Base-by-base conservation (phyloP, 176 grass and related monocot species). In the Triticum monococcum region DNA sequence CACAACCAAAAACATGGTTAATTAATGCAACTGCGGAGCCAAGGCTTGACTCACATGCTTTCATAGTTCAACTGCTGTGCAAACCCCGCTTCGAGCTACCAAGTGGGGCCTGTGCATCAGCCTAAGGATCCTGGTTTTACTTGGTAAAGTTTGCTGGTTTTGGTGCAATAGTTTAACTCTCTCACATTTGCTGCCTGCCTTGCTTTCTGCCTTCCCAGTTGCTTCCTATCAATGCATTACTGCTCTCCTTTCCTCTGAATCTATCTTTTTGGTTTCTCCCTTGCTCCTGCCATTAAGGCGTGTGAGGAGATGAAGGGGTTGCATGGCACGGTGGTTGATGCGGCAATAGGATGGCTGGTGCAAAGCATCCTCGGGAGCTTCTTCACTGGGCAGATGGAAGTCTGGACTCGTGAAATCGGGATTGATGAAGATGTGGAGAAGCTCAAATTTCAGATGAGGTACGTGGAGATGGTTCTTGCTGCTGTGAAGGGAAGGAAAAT, bases 331-430 rank as follows among this genome's bases (percentile, higher is more conserved):
- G 23, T 82, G 0, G 45, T 76, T 4, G 79, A 54, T 3, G 79
- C 17, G 0, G 23, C 70, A 2, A 17, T 87, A 5, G 86, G 79
- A 68, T 88, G 86, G 61, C 50, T 83, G 33, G 80, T 69, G 72
- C 63, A 88, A 40, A 28, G 24, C 63, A 69, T 83, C 80, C 12
- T 88, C 0, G 79, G 1, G 6, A 78, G 16, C 25, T 16, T 68
- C 35, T 61, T 61, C 18, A 43, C 2, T 33, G 25, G 3, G 0
- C 74, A 63, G 18, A 12, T 83, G 72, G 46, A 75, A 28, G 35
- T 0, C 1, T 83, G 80, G 86, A 60, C 33, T 35, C 35, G 7
- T 6, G 10, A 3, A 25, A 13, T 78, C 12, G 80, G 80, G 5
- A 46, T 88, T 9, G 62, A 18, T 28, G 8, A 78, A 6, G 80